Percentiles rank a stretch among this genome's conserved stretches.
These are phyloP conservation scores for Aspergillus diversus DNA, from an alignment of 495 filamentous ascomycete genomes.

Conservation along the genomic window DNA sequence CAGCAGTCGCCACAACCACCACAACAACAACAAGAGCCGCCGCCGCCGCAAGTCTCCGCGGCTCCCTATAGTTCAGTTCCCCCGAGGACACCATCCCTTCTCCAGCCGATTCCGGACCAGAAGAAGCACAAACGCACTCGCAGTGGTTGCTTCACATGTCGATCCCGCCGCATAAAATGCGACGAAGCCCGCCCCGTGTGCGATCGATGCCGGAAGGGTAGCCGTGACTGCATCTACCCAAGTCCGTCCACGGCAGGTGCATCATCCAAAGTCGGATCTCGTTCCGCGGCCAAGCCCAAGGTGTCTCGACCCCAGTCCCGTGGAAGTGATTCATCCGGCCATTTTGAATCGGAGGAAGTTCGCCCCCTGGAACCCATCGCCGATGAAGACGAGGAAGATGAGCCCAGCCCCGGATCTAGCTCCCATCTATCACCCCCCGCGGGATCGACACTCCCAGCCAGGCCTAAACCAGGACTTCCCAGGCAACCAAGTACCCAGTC, in stretches of 20 bases:
- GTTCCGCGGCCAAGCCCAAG: constrained; percentile 48
- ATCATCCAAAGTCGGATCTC: constrained; percentile 38
- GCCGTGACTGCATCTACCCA: constrained; percentile 81
- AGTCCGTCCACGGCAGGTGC: constrained; percentile 56
- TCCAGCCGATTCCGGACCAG: constrained; percentile 58
- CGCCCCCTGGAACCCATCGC: constrained; percentile 62
- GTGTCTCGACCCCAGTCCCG: constrained; percentile 47
- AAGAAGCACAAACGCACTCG: constrained; percentile 93
- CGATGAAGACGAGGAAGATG: constrained; percentile 65
- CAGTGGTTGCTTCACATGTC: constrained; percentile 94
- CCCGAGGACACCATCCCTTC: constrained; percentile 35
- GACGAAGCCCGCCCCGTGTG: constrained; percentile 86
- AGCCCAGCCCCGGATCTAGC: constrained; percentile 32
- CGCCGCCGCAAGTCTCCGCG: constrained; percentile 21
- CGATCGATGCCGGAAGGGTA: constrained; percentile 86
- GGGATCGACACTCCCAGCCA: constrained; percentile 21
- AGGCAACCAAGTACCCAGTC: constrained; percentile 45
- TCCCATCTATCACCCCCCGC: constrained; percentile 34
- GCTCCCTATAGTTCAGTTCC: constrained; percentile 29
- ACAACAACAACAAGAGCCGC: background rate
- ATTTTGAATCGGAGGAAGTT: constrained; percentile 47
- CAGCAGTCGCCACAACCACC: constrained; percentile 19
- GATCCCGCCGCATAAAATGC: constrained; percentile 89
- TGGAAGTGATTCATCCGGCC: constrained; percentile 54
- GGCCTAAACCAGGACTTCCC: constrained; percentile 27